A percentile compares a stretch with the other conserved stretches of the same genome.
phyloP scores from a whole-genome alignment of 257 asterid genomes.

The Petunia secreta region DNA sequence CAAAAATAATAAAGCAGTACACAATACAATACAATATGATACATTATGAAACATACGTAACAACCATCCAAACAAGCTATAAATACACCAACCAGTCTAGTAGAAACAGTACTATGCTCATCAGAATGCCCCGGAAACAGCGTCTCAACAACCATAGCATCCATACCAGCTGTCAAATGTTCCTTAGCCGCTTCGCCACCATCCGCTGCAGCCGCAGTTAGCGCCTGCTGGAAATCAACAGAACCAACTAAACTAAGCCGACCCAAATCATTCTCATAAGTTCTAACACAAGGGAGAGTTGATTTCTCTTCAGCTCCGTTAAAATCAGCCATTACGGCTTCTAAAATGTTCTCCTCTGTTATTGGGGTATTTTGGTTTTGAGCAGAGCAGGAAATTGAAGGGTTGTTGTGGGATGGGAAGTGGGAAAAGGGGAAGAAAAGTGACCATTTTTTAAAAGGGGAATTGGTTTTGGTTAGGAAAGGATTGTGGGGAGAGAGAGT shows the following conservation, averaged over 20 bases:
- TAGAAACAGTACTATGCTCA: conserved; percentile 69
- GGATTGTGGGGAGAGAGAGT: conserved; percentile 34
- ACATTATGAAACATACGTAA: not conserved
- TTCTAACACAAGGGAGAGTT: conserved; percentile 63
- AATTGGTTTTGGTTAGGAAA: conserved; percentile 26
- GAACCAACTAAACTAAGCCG: conserved; percentile 76
- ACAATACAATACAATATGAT: not conserved
- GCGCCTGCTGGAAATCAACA: conserved; percentile 78
- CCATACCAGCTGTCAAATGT: conserved; percentile 56
- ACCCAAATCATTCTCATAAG: conserved; percentile 74
- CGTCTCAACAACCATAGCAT: conserved; percentile 86
- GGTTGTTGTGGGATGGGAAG: conserved; percentile 24
- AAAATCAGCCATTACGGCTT: conserved; percentile 48
- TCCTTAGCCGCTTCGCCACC: conserved; percentile 84
- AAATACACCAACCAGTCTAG: conserved; percentile 29
- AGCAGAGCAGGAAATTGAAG: conserved; percentile 38
- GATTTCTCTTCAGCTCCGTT: conserved; percentile 38
- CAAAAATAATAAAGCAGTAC: not conserved
- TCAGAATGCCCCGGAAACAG: conserved; percentile 62
- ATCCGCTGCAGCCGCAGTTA: conserved; percentile 92
- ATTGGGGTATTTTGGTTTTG: conserved; percentile 39
- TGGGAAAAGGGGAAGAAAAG: conserved; percentile 34
- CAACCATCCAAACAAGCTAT: not conserved
- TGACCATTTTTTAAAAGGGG: conserved; percentile 30
- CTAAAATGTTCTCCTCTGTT: conserved; percentile 59